A percentile compares a stretch with the other conserved stretches of the same genome.
Conservation (phyloP, 768 basidiomycete species). For the Mycena metata region DNA sequence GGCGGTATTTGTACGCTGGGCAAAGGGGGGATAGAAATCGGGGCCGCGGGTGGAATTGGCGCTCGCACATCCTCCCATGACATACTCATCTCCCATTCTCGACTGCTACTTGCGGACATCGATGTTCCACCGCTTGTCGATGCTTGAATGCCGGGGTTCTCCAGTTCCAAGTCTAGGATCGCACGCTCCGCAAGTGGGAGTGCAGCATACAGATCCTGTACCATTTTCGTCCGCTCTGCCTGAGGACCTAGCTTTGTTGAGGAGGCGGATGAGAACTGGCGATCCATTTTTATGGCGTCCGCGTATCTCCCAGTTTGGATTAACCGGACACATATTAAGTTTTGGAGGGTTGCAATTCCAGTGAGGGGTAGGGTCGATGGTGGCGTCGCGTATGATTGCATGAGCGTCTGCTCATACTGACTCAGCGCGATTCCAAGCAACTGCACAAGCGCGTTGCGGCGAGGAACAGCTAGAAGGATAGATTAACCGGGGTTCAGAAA, state of each 20-base stretch:
- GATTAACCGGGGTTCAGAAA: neutral
- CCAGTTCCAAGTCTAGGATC: slow-evolving; percentile 72
- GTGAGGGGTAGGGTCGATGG: slow-evolving; percentile 60
- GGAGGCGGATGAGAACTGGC: slow-evolving; percentile 65
- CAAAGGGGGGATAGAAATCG: slow-evolving; percentile 47
- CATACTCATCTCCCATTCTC: slow-evolving; percentile 43
- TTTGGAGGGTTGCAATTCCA: slow-evolving; percentile 74
- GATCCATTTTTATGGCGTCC: slow-evolving; percentile 84
- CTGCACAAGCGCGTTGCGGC: slow-evolving; percentile 67
- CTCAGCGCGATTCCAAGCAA: slow-evolving; percentile 78
- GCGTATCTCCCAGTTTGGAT: slow-evolving; percentile 78
- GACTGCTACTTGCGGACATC: slow-evolving; percentile 22
- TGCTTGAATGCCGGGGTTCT: slow-evolving; percentile 42
- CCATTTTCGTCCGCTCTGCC: slow-evolving; percentile 70
- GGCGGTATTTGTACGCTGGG: slow-evolving; percentile 35
- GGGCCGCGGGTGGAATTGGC: slow-evolving; percentile 35
- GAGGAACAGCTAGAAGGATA: slow-evolving; percentile 52
- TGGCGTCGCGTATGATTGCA: slow-evolving; percentile 72
- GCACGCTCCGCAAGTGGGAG: slow-evolving; percentile 75
- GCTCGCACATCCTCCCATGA: slow-evolving; percentile 69
- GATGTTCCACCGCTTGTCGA: slow-evolving; percentile 13
- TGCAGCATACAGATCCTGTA: slow-evolving; percentile 75
- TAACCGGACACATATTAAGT: slow-evolving; percentile 83
- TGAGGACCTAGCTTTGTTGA: slow-evolving; percentile 54
- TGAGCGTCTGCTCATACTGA: slow-evolving; percentile 69